Evolutionary conservation across 306 rosid species (phyloP).

Genomic region (Castanea mollissima): DNA sequence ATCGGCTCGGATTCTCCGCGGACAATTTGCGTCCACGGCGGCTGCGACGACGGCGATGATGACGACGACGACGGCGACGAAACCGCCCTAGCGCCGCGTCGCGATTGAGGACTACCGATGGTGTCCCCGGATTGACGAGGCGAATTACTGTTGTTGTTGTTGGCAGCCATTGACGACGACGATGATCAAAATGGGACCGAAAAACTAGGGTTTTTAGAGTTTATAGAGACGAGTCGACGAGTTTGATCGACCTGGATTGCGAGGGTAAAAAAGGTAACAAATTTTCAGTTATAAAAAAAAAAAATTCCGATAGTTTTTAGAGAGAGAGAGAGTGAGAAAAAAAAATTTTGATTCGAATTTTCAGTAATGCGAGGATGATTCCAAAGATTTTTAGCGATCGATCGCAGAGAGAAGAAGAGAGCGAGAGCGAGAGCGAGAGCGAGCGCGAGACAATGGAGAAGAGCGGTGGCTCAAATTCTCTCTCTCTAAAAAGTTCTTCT

Average conservation of each 20-base stretch:
- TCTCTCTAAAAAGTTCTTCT: background rate
- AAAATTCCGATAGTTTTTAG: background rate
- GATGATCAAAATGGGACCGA: background rate
- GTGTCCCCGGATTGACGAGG: constrained; percentile 33
- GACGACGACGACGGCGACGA: constrained; percentile 37
- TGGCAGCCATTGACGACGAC: constrained; percentile 33
- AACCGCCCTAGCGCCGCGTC: constrained; percentile 25
- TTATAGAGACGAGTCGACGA: constrained; percentile 21
- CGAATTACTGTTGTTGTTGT: constrained; percentile 22
- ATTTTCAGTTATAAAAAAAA: background rate
- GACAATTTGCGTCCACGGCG: constrained; percentile 61
- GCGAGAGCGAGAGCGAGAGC: constrained; percentile 29
- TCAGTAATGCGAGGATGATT: constrained; percentile 35
- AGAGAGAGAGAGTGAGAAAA: background rate
- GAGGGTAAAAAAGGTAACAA: constrained; percentile 22
- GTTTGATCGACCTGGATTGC: constrained; percentile 43
- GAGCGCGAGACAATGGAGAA: constrained; percentile 31
- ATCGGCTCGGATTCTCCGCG: constrained; percentile 57
- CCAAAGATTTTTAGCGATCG: constrained; percentile 63
- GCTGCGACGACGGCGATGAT: background rate
- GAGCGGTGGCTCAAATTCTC: constrained; percentile 16
- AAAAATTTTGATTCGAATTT: background rate
- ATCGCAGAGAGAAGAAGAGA: constrained; percentile 45
- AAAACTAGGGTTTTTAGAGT: constrained; percentile 38
- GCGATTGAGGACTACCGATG: constrained; percentile 39